These are phyloP conservation scores for Purpureocillium takamizusanense DNA, from an alignment of 2,329 filamentous ascomycete species.

Conservation along the genomic window DNA sequence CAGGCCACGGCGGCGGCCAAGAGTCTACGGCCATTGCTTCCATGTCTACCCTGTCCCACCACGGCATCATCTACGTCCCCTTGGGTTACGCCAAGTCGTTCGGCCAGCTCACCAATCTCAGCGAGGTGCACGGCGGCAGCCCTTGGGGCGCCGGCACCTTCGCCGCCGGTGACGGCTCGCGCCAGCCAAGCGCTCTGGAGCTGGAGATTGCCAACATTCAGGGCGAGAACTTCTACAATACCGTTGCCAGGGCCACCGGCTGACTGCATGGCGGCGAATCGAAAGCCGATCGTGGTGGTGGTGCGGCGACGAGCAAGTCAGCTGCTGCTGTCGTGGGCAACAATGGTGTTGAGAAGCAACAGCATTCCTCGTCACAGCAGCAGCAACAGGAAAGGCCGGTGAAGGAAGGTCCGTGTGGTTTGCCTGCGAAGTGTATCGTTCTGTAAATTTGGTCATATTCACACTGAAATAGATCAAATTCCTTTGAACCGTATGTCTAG, in stretches of 20 bases:
- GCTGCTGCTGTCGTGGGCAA: slow-evolving; percentile 5
- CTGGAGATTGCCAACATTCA: slow-evolving; percentile 72
- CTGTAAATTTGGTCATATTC: slow-evolving; percentile 30
- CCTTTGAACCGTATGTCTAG: no score
- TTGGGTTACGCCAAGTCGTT: slow-evolving; percentile 84
- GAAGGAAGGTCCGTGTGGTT: slow-evolving; percentile 64
- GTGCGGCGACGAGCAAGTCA: background rate
- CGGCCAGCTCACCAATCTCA: slow-evolving; percentile 56
- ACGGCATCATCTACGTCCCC: slow-evolving; percentile 95
- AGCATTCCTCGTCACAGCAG: slow-evolving; percentile 8
- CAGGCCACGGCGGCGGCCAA: slow-evolving; percentile 77
- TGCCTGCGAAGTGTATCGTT: slow-evolving; percentile 67
- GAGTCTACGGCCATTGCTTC: slow-evolving; percentile 74
- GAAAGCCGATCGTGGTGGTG: background rate
- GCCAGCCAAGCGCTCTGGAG: slow-evolving; percentile 70
- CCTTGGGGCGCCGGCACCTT: slow-evolving; percentile 96
- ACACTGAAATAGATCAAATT: no score
- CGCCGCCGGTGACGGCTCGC: slow-evolving; percentile 66
- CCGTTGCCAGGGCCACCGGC: slow-evolving; percentile 59
- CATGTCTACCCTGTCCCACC: slow-evolving; percentile 82
- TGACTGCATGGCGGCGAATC: slow-evolving; percentile 65
- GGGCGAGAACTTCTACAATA: slow-evolving; percentile 76
- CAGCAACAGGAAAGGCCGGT: slow-evolving; percentile 31
- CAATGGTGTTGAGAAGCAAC: slow-evolving; percentile 3
- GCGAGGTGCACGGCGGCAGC: slow-evolving; percentile 75